phyloP scores from a whole-genome alignment of 176 grass and related monocot genomes.

The Cenchrus fungigraminus region DNA sequence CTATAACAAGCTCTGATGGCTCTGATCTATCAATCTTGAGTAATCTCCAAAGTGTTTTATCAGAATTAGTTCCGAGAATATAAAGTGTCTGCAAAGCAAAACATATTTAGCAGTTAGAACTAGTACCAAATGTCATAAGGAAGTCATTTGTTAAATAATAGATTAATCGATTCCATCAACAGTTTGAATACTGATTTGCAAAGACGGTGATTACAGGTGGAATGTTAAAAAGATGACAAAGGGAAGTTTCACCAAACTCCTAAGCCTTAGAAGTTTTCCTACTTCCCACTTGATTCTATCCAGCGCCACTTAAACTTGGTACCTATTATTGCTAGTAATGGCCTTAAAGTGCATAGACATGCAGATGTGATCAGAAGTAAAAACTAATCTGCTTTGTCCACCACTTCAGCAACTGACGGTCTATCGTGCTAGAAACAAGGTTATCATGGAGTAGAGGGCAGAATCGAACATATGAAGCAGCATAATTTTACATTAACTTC shows the following conservation, averaged over 20 bases:
- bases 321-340: not conserved
- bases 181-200: constrained; percentile 7
- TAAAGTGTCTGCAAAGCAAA: constrained; percentile 68
- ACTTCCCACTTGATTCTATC: too few species aligned
- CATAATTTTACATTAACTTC: not conserved
- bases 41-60: constrained; percentile 65
- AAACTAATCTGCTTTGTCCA: not conserved
- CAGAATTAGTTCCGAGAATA: constrained; percentile 76
- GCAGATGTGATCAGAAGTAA: not conserved
- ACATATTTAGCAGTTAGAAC: constrained; percentile 10
- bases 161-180: not conserved
- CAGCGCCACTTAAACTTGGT: not conserved
- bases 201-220: not conserved
- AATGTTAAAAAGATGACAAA: not conserved
- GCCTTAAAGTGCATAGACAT: not conserved
- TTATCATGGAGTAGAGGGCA: not conserved
- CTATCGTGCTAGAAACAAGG: constrained; percentile 8
- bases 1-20: constrained; percentile 68
- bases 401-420: not conserved
- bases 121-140: constrained; percentile 9
- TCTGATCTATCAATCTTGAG: constrained; percentile 78
- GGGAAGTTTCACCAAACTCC: not conserved
- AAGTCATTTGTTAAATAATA: constrained; percentile 12
- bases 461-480: not conserved
- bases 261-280: not conserved